A percentile compares a stretch with the other conserved stretches of the same genome.
Evolutionary conservation across 352 stramenopile species (phyloP).

Genomic region (Globisporangium okanoganense): DNA sequence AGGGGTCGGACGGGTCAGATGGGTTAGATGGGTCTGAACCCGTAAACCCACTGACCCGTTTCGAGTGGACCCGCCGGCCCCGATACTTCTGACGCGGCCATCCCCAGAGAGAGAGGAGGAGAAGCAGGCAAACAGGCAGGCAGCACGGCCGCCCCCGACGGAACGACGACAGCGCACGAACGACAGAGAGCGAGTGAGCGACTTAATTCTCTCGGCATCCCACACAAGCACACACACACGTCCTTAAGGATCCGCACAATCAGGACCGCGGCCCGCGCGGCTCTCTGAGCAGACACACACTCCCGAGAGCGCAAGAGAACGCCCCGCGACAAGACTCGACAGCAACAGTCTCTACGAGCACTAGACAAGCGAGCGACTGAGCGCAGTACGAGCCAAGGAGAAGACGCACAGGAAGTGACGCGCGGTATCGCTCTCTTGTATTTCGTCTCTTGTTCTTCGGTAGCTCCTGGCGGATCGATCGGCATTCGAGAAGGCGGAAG

Average conservation of each 20-base stretch:
- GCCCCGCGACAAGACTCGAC: neutral
- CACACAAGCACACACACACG: neutral
- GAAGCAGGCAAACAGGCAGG: constrained; percentile 1
- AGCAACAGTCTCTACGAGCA: neutral
- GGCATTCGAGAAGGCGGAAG: neutral
- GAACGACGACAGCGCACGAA: constrained; percentile 10
- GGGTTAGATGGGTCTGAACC: neutral
- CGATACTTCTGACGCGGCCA: constrained; percentile 8
- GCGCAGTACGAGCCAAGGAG: neutral
- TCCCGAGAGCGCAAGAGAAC: neutral
- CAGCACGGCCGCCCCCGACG: constrained; percentile 4
- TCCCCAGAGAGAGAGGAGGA: constrained; percentile 6
- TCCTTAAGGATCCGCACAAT: neutral
- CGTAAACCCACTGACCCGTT: neutral
- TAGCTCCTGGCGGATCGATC: constrained; percentile 1
- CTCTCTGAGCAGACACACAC: constrained; percentile 1
- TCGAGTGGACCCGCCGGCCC: constrained; percentile 4
- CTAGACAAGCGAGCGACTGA: neutral
- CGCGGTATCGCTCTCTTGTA: constrained; percentile 3
- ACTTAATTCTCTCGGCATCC: constrained; percentile 4
- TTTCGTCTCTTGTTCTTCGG: neutral
- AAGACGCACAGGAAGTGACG: neutral
- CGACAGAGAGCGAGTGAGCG: constrained; percentile 3
- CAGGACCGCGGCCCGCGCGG: neutral
- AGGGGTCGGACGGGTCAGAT: neutral